A percentile compares a stretch with the other conserved stretches of the same genome.
Conservation (phyloP, 495 filamentous ascomycete species). For the Chaetomium tenue region DNA sequence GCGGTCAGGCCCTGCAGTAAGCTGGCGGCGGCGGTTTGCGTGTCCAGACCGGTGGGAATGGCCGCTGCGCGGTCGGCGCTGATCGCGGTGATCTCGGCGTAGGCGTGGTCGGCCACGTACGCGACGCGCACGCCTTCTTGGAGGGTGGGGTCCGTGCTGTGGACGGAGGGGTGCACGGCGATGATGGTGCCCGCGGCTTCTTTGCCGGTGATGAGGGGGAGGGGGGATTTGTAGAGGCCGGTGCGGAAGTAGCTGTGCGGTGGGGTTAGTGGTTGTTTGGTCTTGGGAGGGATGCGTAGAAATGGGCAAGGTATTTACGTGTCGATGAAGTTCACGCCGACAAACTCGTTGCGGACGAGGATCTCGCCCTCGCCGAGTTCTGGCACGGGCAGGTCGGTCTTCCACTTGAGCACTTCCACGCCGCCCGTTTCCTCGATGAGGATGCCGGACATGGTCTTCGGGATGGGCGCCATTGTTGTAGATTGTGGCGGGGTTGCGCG, state of each 20-base stretch:
- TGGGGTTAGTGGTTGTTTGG: background rate
- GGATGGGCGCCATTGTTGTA: slow-evolving; percentile 22
- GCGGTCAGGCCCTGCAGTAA: slow-evolving; percentile 86
- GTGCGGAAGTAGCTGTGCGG: slow-evolving; percentile 75
- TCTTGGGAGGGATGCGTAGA: slow-evolving; percentile 27
- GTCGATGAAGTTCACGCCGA: slow-evolving; percentile 89
- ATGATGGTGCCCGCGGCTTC: slow-evolving; percentile 63
- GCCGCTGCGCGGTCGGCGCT: slow-evolving; percentile 56
- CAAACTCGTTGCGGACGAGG: slow-evolving; percentile 79
- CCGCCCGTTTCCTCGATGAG: slow-evolving; percentile 75
- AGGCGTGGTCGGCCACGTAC: slow-evolving; percentile 59
- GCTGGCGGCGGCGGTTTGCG: slow-evolving; percentile 64
- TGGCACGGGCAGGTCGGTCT: slow-evolving; percentile 73
- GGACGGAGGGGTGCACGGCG: slow-evolving; percentile 35
- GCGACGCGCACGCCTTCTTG: slow-evolving; percentile 65
- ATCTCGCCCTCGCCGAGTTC: slow-evolving; percentile 66
- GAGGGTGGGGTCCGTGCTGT: slow-evolving; percentile 23
- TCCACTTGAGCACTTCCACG: slow-evolving; percentile 72
- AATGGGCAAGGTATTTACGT: slow-evolving; percentile 47
- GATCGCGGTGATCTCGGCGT: slow-evolving; percentile 72
- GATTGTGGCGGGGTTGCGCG: background rate
- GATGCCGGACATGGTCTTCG: slow-evolving; percentile 73
- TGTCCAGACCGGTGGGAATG: slow-evolving; percentile 62
- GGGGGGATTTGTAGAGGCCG: slow-evolving; percentile 72
- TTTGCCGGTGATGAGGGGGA: slow-evolving; percentile 76